Evolutionary conservation across 2,329 filamentous ascomycete species (phyloP).

Genomic region (Rutstroemia sydowiana): DNA sequence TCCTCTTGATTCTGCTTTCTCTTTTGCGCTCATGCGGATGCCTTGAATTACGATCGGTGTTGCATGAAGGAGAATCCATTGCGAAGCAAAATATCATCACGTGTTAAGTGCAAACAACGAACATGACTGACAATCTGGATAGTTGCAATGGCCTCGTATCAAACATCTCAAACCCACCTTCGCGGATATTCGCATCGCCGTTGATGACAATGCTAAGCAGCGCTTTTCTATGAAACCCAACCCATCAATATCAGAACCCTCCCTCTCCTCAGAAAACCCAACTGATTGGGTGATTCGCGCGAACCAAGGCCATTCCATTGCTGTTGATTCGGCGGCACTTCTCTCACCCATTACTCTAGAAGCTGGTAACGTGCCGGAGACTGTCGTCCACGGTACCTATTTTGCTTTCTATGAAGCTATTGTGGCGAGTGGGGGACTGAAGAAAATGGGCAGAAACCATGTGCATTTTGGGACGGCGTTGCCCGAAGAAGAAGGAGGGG

Average conservation of each 20-base stretch:
- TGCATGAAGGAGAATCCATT: too few relatives aligned
- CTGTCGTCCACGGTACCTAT: conserved; percentile 84
- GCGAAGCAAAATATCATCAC: not conserved
- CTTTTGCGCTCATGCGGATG: too few relatives aligned
- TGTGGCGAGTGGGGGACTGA: conserved; percentile 66
- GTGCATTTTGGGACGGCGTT: conserved; percentile 82
- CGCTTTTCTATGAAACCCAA: conserved; percentile 72
- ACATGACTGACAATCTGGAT: not conserved
- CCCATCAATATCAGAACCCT: conserved; percentile 19
- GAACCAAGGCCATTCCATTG: conserved; percentile 89
- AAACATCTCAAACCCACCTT: conserved; percentile 67
- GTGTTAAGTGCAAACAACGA: not conserved
- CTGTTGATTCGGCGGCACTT: conserved; percentile 61
- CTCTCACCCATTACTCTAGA: conserved; percentile 60
- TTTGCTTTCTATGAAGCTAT: conserved; percentile 74
- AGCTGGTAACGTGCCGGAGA: conserved; percentile 49
- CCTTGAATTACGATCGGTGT: too few relatives aligned
- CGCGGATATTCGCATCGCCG: conserved; percentile 61
- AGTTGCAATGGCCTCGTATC: conserved; percentile 39
- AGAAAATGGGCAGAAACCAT: conserved; percentile 76
- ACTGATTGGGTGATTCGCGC: conserved; percentile 80
- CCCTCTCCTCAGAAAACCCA: conserved; percentile 39
- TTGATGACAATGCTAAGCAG: conserved; percentile 78
- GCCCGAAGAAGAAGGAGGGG: conserved; percentile 38
- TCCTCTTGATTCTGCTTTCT: not conserved